Evolutionary conservation across 192 early-diverging fungal species (phyloP).

Genomic region (Gamsiella multidivaricata): DNA sequence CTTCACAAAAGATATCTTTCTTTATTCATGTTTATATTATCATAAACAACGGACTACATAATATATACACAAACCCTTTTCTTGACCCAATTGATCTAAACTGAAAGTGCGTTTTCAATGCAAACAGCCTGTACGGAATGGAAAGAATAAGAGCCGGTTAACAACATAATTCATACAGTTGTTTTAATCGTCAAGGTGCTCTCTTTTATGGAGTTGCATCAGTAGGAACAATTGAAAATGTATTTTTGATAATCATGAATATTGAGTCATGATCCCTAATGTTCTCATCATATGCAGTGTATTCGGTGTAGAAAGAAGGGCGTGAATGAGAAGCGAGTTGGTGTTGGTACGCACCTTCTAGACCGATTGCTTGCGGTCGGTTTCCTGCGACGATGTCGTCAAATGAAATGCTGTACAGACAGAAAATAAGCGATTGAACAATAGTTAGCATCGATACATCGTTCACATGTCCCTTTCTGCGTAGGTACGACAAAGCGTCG

Average conservation of each 20-base stretch:
- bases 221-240: constrained; percentile 52
- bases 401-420: too few species aligned
- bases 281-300: constrained; percentile 44
- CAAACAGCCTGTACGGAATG: not conserved
- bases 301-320: not conserved
- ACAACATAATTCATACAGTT: not conserved
- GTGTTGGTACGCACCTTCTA: constrained; percentile 10
- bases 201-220: constrained; percentile 12
- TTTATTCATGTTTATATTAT: too few species aligned
- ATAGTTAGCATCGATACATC: too few species aligned
- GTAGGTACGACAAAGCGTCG: not conserved
- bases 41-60: too few species aligned
- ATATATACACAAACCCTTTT: too few species aligned
- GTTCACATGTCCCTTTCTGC: not conserved
- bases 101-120: too few species aligned
- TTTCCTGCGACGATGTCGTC: too few species aligned
- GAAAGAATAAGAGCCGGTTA: not conserved
- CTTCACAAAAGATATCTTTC: too few species aligned
- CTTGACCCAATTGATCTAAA: too few species aligned
- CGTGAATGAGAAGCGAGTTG: not conserved
- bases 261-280: constrained; percentile 37
- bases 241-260: constrained; percentile 40
- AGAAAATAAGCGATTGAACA: too few species aligned
- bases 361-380: not conserved
- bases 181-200: not conserved